Evolutionary conservation across 179 eudicot genomes (phyloP).

Genomic region (Patellifolia procumbens): DNA sequence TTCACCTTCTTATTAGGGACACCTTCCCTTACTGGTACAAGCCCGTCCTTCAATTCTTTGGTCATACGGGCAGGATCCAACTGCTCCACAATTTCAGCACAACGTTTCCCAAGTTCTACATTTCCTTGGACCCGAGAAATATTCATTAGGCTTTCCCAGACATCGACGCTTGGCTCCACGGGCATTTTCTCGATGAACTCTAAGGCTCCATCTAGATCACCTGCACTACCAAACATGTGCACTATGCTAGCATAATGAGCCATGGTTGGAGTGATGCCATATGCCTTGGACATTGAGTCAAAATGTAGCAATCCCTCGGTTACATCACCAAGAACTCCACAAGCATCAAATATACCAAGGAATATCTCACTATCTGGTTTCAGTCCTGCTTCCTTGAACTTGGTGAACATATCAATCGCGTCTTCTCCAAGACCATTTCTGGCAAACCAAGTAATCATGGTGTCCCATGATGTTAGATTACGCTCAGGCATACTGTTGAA

Average conservation of each 20-base stretch:
- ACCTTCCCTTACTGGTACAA: constrained; percentile 52
- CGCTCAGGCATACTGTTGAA: constrained; percentile 65
- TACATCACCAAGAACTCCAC: constrained; percentile 62
- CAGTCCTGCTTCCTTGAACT: constrained; percentile 64
- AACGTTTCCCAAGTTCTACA: constrained; percentile 71
- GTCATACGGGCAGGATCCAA: constrained; percentile 62
- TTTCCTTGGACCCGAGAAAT: constrained; percentile 66
- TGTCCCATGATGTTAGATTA: constrained; percentile 84
- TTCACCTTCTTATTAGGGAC: constrained; percentile 55
- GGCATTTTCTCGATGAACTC: constrained; percentile 83
- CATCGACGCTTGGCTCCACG: constrained; percentile 56
- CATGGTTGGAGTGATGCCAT: constrained; percentile 69
- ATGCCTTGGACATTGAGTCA: constrained; percentile 63
- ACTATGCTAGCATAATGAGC: constrained; percentile 71
- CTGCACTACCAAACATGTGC: constrained; percentile 70
- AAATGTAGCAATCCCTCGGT: constrained; percentile 81
- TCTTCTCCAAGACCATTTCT: constrained; percentile 75
- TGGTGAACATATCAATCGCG: constrained; percentile 58
- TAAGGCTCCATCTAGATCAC: constrained; percentile 71
- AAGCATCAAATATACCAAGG: constrained; percentile 62
- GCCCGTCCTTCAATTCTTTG: constrained; percentile 63
- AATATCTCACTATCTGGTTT: constrained; percentile 77
- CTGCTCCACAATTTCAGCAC: constrained; percentile 65
- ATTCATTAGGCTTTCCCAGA: constrained; percentile 84
- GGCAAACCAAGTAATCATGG: constrained; percentile 68